Evolutionary conservation across 768 basidiomycete species (phyloP), one percentile per base, ranked within the genome.

Genomic region (Lentinula boryana): DNA sequence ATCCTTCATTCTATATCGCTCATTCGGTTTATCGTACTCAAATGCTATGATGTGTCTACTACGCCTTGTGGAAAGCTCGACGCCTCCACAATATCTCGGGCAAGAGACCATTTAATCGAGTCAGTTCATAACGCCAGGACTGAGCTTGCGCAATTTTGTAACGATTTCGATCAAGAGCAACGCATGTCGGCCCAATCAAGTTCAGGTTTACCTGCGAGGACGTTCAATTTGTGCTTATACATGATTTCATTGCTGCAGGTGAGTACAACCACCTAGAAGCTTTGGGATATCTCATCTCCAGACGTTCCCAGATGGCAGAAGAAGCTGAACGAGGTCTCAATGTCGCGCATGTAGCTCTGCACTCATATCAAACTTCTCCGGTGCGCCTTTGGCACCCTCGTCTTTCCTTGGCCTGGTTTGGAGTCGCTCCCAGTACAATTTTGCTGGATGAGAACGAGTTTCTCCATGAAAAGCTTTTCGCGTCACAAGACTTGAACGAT

Each of bases 221-320:
- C 71, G 1, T 70, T 70, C 27, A 72, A 76, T 44, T 65, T 74
- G 38, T 77, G 75, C 62, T 68, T 77, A 15, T 76, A 76, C 50
- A 72, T 76, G 64, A 76, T 78, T 32, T 78, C 78, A 2, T 63
- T 80, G 31, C 65, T 80, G n/a, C 78, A 81, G 74, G 79, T 79
- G 68, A 36, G 21, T 53, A 58, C 51, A 33, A 33, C 40, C 12
- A 43, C 18, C n/a, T n/a, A 21, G 15, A 31, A 7, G 33, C 32
- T 5, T 27, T 35, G 12, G 35, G 21, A 55, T 55, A 60, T 32
- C 9, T 23, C 32, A 51, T 4, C 44, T 21, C 7, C 21, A 16
- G 35, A 56, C 7, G 41, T 41, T 23, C 10, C 12, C 56, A 81
- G 79, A 79, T 80, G 76, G 77, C 76, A 1, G 72, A 77, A 18